Evolutionary conservation across 495 filamentous ascomycete genomes (phyloP).

Genomic region (Penicillium longicatenatum): DNA sequence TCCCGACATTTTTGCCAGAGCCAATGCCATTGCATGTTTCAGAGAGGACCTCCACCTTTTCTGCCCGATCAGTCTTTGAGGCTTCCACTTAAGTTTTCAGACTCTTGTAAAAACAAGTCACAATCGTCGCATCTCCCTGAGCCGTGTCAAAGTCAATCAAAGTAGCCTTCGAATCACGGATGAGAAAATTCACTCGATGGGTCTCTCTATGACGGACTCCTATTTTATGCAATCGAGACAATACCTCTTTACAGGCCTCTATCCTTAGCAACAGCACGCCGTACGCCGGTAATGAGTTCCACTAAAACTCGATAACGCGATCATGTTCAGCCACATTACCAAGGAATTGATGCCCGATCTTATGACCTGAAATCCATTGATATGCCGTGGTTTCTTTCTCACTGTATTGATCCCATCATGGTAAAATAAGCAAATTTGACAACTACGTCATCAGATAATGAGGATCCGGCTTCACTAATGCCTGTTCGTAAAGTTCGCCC

Average conservation of each 20-base stretch:
- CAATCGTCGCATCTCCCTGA: slow-evolving; percentile 12
- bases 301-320: slow-evolving; percentile 50
- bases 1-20: no score
- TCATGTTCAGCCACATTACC: slow-evolving; percentile 46
- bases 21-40: no score
- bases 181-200: slow-evolving; percentile 50
- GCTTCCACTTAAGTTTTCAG: slow-evolving; percentile 4
- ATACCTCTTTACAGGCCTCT: slow-evolving; percentile 23
- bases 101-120: slow-evolving; percentile 11
- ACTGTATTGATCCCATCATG: slow-evolving; percentile 41
- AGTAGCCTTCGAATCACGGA: slow-evolving; percentile 26
- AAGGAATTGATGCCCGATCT: slow-evolving; percentile 44
- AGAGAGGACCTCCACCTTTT: slow-evolving; percentile 11
- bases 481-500: slow-evolving; percentile 23
- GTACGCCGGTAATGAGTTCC: slow-evolving; percentile 31
- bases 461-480: slow-evolving; percentile 27
- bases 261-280: slow-evolving; percentile 35
- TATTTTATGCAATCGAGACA: slow-evolving; percentile 38
- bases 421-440: slow-evolving; percentile 46
- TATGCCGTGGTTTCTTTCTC: slow-evolving; percentile 47
- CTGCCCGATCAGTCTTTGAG: slow-evolving; percentile 12
- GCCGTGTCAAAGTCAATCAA: slow-evolving; percentile 40
- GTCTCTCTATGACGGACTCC: slow-evolving; percentile 46
- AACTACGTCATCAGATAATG: slow-evolving; percentile 28
- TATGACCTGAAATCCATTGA: slow-evolving; percentile 36